phyloP scores from a whole-genome alignment of 2,329 filamentous ascomycete species.

The Beauveria scarabaeidicola region DNA sequence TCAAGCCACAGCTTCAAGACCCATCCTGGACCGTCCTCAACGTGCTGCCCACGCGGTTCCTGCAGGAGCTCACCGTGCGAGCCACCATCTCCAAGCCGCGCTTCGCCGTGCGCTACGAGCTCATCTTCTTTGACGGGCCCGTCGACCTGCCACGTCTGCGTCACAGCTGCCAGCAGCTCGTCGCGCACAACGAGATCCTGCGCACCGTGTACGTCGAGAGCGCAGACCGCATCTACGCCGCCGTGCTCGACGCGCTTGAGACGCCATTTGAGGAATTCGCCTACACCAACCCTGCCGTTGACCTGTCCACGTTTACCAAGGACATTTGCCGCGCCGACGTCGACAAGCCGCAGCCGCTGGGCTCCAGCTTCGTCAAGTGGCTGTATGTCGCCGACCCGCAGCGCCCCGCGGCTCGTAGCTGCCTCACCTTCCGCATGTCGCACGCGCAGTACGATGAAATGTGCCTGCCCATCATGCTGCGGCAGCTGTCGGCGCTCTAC shows the following conservation, averaged over 20 bases:
- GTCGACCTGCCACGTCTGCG: constrained; percentile 42
- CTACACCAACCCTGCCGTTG: constrained; percentile 36
- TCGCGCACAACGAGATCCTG: constrained; percentile 54
- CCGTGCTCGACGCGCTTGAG: constrained; percentile 48
- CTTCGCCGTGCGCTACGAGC: constrained; percentile 55
- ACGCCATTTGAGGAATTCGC: constrained; percentile 45
- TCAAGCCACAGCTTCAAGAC: constrained; percentile 44
- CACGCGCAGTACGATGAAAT: constrained; percentile 65
- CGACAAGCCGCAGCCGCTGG: constrained; percentile 45
- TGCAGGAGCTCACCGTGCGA: constrained; percentile 51
- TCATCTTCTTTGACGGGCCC: constrained; percentile 49
- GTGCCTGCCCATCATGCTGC: constrained; percentile 53
- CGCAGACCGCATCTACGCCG: constrained; percentile 39
- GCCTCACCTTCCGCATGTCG: constrained; percentile 53
- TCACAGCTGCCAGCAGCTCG: constrained; percentile 44
- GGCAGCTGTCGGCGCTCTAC: constrained; percentile 47
- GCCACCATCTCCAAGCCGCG: constrained; percentile 50
- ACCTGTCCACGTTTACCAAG: constrained; percentile 33
- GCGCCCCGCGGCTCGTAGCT: constrained; percentile 22
- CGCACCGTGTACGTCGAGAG: constrained; percentile 55
- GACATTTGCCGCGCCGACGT: constrained; percentile 49
- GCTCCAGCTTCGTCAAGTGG: constrained; percentile 53
- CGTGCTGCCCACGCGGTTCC: constrained; percentile 48
- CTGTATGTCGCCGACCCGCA: constrained; percentile 35
- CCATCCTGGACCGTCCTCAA: constrained; percentile 43